Evolutionary conservation across 805 yeast species (phyloP).

Genomic region (Dipodascopsis uninucleata): DNA sequence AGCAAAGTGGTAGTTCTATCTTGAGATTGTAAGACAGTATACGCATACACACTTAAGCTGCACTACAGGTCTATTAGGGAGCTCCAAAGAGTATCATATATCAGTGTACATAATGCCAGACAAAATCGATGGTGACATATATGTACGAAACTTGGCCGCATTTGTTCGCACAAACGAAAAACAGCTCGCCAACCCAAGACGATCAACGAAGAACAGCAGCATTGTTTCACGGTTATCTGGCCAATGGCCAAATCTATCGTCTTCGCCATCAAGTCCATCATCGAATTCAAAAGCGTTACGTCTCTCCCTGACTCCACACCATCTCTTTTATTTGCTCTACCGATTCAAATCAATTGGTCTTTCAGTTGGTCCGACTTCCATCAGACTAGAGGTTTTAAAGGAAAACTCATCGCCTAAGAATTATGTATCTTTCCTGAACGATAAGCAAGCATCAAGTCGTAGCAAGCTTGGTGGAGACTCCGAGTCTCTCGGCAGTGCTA

Average conservation of each 20-base stretch:
- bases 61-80: no score
- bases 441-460: slow-evolving; percentile 4
- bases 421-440: slow-evolving; percentile 53
- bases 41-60: no score
- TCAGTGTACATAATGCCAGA: slow-evolving; percentile 25
- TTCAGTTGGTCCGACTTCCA: slow-evolving; percentile 59
- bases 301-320: slow-evolving; percentile 58
- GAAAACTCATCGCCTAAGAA: slow-evolving; percentile 48
- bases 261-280: neutral
- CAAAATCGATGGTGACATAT: slow-evolving; percentile 29
- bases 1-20: no score
- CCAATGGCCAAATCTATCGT: neutral
- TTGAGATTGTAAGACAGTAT: no score
- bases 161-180: slow-evolving; percentile 33
- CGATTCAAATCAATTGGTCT: slow-evolving; percentile 48
- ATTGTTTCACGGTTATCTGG: slow-evolving; percentile 1
- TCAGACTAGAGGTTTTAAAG: slow-evolving; percentile 55
- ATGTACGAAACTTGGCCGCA: slow-evolving; percentile 31
- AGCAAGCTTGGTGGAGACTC: slow-evolving; percentile 27
- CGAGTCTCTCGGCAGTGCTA: slow-evolving; percentile 30
- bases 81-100: no score
- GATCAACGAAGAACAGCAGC: slow-evolving; percentile 6
- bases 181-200: slow-evolving; percentile 22
- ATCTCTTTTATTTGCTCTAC: slow-evolving; percentile 58
- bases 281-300: slow-evolving; percentile 31